A percentile compares a stretch with the other conserved stretches of the same genome.
Conservation (phyloP, 345 rosid genomes). For the Carallia pectinifolia region DNA sequence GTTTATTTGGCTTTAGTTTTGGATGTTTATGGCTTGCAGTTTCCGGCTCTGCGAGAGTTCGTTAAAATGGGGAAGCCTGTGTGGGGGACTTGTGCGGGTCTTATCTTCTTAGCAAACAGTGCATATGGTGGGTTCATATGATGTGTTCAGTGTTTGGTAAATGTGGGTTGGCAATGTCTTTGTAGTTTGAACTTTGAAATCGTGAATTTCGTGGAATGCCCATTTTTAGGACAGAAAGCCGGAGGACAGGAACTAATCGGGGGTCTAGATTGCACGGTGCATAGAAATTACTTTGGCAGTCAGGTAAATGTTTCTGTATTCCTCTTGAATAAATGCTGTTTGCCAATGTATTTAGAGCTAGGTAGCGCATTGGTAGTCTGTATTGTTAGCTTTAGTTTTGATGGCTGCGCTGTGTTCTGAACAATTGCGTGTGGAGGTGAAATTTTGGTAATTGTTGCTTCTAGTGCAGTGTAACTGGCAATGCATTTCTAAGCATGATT, state of each 20-base stretch:
- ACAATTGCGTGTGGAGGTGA: too few species aligned
- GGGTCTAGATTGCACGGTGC: constrained; percentile 86
- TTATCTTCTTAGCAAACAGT: constrained; percentile 85
- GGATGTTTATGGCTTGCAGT: constrained; percentile 40
- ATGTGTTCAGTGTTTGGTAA: not conserved
- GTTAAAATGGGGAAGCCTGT: constrained; percentile 88
- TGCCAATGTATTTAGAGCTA: not conserved
- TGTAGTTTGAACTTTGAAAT: not conserved
- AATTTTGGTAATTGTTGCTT: too few species aligned
- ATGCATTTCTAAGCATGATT: too few species aligned
- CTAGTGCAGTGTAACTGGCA: too few species aligned
- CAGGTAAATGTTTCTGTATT: constrained; percentile 48
- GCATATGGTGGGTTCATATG: constrained; percentile 57
- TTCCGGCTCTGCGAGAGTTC: constrained; percentile 87
- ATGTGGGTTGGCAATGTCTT: not conserved
- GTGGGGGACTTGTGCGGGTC: constrained; percentile 99
- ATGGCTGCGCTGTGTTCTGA: too few species aligned
- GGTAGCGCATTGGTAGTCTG: not conserved
- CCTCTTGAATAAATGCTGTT: not conserved
- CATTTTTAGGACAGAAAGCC: constrained; percentile 72
- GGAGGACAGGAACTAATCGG: constrained; percentile 94
- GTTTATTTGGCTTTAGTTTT: not conserved
- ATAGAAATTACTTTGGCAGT: constrained; percentile 90
- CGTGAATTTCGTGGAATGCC: too few species aligned
- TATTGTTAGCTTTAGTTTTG: too few species aligned